phyloP scores from a whole-genome alignment of 805 yeast species.

The Candida morakotiae region DNA sequence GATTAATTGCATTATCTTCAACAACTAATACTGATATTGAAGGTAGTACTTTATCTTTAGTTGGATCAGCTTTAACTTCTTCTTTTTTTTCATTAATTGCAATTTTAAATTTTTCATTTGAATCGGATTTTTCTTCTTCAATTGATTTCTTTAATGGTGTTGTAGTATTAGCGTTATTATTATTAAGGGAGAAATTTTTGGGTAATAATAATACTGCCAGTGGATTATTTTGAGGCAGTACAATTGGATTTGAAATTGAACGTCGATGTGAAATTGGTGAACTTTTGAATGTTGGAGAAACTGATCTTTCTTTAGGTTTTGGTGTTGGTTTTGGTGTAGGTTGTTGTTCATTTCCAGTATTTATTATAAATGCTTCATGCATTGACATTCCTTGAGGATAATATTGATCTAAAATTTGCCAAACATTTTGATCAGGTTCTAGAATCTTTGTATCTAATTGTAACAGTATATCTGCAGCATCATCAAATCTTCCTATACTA shows the following conservation, averaged over 20 bases:
- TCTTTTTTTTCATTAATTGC: constrained; percentile 2
- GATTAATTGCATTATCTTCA: constrained; percentile 94
- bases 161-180: constrained; percentile 1
- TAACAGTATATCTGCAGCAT: constrained; percentile 63
- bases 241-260: constrained; percentile 28
- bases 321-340: not conserved
- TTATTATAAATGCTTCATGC: constrained; percentile 61
- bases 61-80: constrained; percentile 15
- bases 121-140: constrained; percentile 11
- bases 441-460: constrained; percentile 16
- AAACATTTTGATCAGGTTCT: constrained; percentile 62
- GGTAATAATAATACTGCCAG: constrained; percentile 50
- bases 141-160: constrained; percentile 17
- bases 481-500: constrained; percentile 54
- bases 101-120: no score
- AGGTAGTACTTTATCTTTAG: constrained; percentile 70
- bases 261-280: constrained; percentile 20
- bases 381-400: constrained; percentile 68
- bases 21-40: constrained; percentile 88
- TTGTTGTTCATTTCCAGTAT: constrained; percentile 16
- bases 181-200: constrained; percentile 37
- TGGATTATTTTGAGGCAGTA: constrained; percentile 19
- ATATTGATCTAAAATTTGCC: constrained; percentile 52
- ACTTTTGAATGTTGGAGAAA: constrained; percentile 18
- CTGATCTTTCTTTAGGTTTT: constrained; percentile 16